Base-by-base conservation (phyloP, 306 rosid species). In the Malus sylvestris region DNA sequence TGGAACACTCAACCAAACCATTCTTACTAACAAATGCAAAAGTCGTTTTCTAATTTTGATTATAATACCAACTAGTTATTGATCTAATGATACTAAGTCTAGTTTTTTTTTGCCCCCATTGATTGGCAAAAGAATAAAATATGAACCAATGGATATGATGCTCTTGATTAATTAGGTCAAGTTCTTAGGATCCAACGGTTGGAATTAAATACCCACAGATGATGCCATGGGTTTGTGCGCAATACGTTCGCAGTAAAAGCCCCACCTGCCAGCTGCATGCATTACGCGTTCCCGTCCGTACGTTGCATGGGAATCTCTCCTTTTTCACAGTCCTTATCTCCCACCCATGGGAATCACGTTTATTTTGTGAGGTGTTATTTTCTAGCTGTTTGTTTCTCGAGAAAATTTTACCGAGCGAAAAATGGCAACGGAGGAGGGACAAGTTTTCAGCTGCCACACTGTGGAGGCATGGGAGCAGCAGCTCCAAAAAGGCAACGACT, bases 341-440 rank as follows among this genome's bases (percentile, higher is more conserved):
- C 0, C 42, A 38, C 9, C 9, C 42, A 38, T 38, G 42, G 42
- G 9, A 38, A 38, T 38, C 2, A 38, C 42, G 45, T 23, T 32
- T 69, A 68, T 33, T 18, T 62, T 52, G 22, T 52, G 53, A 25
- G 68, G 64, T 23, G 10, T 51, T 15, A 15, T 14, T 57, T 15
- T 57, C 38, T 38, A 38, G 10, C 42, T 4, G 61, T 82, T 78
- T 80, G 79, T 71, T 9, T 27, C 19, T 11, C 35, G 25, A 35
- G 70, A 61, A 76, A 72, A 66, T 22, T 64, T 40, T 27, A 35
- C 13, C 25, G 30, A 40, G 55, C n/a, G 45, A 33, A 16, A 25
- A 33, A 72, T 62, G 67, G 88, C 85, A 88, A 90, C 92, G 16
- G 84, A 71, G 23, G 96, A 88, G 75, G 93, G 96, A 71, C 97